Conservation (phyloP, 208 protist genomes). For the Trypanosoma theileri region DNA sequence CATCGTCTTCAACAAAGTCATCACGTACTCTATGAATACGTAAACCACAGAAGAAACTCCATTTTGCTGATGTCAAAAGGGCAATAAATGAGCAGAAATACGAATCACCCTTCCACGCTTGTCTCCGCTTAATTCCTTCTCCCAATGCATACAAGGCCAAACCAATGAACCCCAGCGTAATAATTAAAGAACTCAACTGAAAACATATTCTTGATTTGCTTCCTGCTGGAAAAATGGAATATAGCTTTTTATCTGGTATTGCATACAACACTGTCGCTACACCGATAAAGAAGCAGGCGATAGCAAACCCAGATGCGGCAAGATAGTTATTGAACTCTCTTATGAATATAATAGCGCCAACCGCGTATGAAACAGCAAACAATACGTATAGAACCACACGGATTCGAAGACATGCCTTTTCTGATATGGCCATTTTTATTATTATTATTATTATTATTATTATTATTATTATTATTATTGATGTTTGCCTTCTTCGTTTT, state of each 20-base stretch:
- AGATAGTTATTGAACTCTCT: conserved; percentile 62
- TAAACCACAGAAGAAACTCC: conserved; percentile 44
- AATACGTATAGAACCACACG: conserved; percentile 41
- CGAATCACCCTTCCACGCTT: conserved; percentile 57
- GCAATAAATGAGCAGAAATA: conserved; percentile 80
- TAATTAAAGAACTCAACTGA: conserved; percentile 40
- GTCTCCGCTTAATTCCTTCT: conserved; percentile 42
- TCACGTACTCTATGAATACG: not conserved
- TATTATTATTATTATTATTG: conserved; percentile 19
- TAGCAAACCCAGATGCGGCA: conserved; percentile 57
- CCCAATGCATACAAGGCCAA: conserved; percentile 64
- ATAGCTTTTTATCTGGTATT: conserved; percentile 41
- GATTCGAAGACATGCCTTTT: conserved; percentile 21
- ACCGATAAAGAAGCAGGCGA: conserved; percentile 48
- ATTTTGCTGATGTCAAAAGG: conserved; percentile 64
- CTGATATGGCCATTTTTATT: conserved; percentile 23
- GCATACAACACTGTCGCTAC: conserved; percentile 37
- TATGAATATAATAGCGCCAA: conserved; percentile 44
- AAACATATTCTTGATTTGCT: conserved; percentile 39
- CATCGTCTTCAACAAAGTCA: conserved; percentile 3
- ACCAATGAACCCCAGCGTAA: conserved; percentile 37
- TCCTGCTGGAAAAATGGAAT: conserved; percentile 40
- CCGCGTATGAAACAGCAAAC: conserved; percentile 48
- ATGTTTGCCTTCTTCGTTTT: not conserved
- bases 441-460: conserved; percentile 20